Percentiles rank a stretch among this genome's conserved stretches.
phyloP scores from a whole-genome alignment of 495 filamentous ascomycete genomes.

The Penicillium nucicola region DNA sequence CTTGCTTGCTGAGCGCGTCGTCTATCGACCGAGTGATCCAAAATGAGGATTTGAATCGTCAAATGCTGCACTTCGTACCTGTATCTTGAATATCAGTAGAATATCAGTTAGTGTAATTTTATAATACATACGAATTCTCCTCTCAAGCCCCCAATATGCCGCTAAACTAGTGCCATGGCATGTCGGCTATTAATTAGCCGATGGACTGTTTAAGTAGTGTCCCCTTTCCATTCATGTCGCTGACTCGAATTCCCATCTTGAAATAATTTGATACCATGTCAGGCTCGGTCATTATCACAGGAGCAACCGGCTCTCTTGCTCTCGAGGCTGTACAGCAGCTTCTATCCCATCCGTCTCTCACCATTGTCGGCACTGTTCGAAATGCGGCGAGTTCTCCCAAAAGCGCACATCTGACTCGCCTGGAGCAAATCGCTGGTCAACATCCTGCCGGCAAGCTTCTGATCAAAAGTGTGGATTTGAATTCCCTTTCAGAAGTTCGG shows the following conservation, averaged over 20 bases:
- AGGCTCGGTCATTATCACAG: conserved; percentile 43
- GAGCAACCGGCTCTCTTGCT: conserved; percentile 42
- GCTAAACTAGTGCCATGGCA: too few species aligned
- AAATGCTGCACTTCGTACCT: background rate
- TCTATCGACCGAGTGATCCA: conserved; percentile 9
- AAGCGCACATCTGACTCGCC: background rate
- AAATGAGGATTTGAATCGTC: background rate
- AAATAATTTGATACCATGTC: background rate
- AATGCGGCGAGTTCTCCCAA: conserved; percentile 16
- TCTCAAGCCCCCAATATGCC: too few species aligned
- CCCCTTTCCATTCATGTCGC: too few species aligned
- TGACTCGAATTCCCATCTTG: background rate
- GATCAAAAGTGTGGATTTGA: conserved; percentile 36
- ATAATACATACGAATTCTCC: too few species aligned
- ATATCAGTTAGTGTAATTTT: too few species aligned
- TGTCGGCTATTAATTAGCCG: too few species aligned
- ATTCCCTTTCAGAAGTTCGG: conserved; percentile 35
- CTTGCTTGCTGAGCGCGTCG: conserved; percentile 8
- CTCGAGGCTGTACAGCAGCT: conserved; percentile 31
- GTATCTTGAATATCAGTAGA: too few species aligned
- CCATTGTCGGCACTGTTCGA: conserved; percentile 41
- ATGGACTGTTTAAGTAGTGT: too few species aligned
- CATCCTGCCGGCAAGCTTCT: conserved; percentile 15
- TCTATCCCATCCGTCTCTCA: conserved; percentile 28
- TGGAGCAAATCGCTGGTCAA: background rate